Base-by-base conservation (phyloP, 73 alveolate species). In the Paramecium octaurelia region DNA sequence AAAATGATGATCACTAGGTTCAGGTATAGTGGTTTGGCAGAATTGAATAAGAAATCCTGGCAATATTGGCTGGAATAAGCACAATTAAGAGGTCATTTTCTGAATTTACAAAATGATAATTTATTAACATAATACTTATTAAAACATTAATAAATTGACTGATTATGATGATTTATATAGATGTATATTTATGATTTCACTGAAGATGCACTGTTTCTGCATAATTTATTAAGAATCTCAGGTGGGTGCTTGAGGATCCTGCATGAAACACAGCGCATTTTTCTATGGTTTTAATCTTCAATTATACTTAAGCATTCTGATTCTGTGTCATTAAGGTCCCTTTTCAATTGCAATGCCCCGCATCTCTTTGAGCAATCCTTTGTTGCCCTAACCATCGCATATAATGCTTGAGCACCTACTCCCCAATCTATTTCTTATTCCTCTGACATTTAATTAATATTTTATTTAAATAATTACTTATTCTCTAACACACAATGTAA, bases 1-100 rank as follows among this genome's bases (percentile, higher is more conserved):
- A 87, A 87, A 40, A 68, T 87, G 21, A 87, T 87, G 93, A 86
- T 86, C 2, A 87, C 93, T 10, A 40, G 93, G 36, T 87, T 87
- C 24, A 60, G 76, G 9, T 68, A 77, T 58, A 60, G 88, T 40
- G 93, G 73, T 0, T 59, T 59, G 12, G 6, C 73, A 20, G 75
- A 73, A 35, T 43, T 36, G 24, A 42, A 34, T n/a, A 73, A 54
- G 18, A 87, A 86, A 40, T 21, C 48, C 16, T 54, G 70, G 69
- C 36, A 68, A 60, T 59, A 64, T 43, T 64, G 48, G 35, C 12
- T 87, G 2, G 84, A 42, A 24, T 38, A 38, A 48, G 93, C 93
- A 11, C 59, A 87, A 35, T 12, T 60, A 60, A 87, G 88, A 64
- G 93, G 93, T 8, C 93, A 87, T 40, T 87, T 87, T 60, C 59